phyloP scores from a whole-genome alignment of 495 filamentous ascomycete species.

The Penicillium herquei region DNA sequence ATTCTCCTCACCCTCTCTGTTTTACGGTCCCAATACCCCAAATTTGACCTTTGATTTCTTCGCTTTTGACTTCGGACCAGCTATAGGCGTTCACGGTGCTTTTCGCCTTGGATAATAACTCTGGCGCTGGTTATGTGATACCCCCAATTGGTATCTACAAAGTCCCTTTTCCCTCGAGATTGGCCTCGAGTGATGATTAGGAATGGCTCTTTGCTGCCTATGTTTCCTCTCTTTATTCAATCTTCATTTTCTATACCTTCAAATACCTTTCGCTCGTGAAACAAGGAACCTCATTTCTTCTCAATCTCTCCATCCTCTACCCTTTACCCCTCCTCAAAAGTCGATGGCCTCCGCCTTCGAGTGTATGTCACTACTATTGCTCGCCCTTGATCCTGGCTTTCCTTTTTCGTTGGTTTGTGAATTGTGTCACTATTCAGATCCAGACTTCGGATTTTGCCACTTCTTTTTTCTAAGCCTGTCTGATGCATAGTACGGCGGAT shows the following conservation, averaged over 20 bases:
- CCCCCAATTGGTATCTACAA: constrained; percentile 17
- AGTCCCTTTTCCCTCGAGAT: too few relatives aligned
- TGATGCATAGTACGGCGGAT: constrained; percentile 27
- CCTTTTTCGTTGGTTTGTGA: background rate
- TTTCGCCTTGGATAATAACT: constrained; percentile 23
- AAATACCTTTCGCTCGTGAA: background rate
- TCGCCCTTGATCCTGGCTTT: background rate
- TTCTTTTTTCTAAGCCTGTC: constrained; percentile 11
- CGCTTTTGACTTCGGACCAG: constrained; percentile 28
- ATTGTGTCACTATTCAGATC: constrained; percentile 7
- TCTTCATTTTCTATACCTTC: constrained; percentile 1
- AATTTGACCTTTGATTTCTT: constrained; percentile 13
- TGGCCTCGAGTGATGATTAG: constrained; percentile 2
- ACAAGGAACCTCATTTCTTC: too few relatives aligned
- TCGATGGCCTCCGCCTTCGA: background rate
- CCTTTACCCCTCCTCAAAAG: constrained; percentile 7
- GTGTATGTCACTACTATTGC: background rate
- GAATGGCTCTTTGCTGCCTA: background rate
- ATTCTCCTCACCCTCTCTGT: background rate
- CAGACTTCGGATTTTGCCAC: constrained; percentile 1
- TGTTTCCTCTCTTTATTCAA: background rate
- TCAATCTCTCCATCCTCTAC: background rate
- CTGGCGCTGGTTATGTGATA: constrained; percentile 34
- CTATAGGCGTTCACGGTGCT: constrained; percentile 38
- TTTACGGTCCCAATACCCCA: constrained; percentile 20